Evolutionary conservation across 208 protist species (phyloP).

Genomic region (Leishmania arabica): DNA sequence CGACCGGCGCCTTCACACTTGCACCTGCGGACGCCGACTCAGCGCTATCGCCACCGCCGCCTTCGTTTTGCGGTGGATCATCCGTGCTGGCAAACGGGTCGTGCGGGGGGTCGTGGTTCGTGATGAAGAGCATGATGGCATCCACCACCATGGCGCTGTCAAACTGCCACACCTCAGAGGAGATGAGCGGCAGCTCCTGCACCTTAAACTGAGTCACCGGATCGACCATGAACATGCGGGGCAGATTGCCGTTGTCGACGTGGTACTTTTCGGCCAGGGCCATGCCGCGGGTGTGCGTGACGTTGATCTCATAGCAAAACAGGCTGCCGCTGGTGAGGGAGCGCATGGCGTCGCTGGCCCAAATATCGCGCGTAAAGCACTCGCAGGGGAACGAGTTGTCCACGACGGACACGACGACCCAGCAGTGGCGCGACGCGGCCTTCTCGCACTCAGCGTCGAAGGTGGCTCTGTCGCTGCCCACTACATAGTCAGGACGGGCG

Average conservation of each 20-base stretch:
- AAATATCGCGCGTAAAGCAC: constrained; percentile 79
- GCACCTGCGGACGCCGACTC: background rate
- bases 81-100: constrained; percentile 24
- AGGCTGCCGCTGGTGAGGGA: constrained; percentile 40
- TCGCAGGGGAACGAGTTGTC: constrained; percentile 56
- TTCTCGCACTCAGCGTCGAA: constrained; percentile 48
- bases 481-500: constrained; percentile 53
- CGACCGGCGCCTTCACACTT: background rate
- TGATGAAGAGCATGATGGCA: constrained; percentile 46
- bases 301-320: constrained; percentile 60
- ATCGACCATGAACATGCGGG: constrained; percentile 68
- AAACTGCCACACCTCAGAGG: constrained; percentile 22
- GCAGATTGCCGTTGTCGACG: constrained; percentile 34
- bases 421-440: constrained; percentile 44
- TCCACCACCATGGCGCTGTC: constrained; percentile 50
- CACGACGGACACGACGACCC: constrained; percentile 65
- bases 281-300: constrained; percentile 36
- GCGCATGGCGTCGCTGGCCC: constrained; percentile 45
- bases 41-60: background rate
- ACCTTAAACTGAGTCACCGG: constrained; percentile 62
- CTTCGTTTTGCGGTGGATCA: background rate
- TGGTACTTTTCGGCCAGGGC: constrained; percentile 49
- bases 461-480: constrained; percentile 20
- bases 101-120: constrained; percentile 35
- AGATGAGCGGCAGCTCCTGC: constrained; percentile 34